Base-by-base conservation (phyloP, 345 rosid genomes). In the Populus deltoides region DNA sequence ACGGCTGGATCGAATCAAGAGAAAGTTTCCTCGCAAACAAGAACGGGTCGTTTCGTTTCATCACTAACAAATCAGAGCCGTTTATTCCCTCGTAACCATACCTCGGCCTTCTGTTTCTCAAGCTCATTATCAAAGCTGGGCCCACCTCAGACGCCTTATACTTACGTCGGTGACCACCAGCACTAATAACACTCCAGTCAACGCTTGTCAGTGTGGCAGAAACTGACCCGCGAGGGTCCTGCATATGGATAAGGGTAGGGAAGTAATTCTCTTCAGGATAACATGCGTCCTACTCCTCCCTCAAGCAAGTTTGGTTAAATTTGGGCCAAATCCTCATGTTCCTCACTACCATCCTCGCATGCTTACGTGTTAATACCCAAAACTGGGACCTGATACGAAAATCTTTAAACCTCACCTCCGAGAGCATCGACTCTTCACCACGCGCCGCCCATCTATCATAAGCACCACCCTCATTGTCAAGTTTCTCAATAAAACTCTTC, bases 361-460 rank as follows among this genome's bases (percentile, higher is more conserved):
- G 98, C 75, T 74, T 79, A 73, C 97, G 90, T 73, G 92, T 86
- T 86, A 91, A 16, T 1, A 75, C 88, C 98, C 98, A 92, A 36
- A 92, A 92, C 90, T 94, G 97, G 53, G 97, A 94, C 84, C 97
- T 97, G 17, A 90, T 90, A 71, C 96, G 79, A 27, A 94, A 94
- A 29, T 91, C 93, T 70, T 87, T 92, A 0, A 92, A 69, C 81
- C 25, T 80, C 87, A 92, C 93, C 61, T 87, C 97, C 78, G 97
- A 93, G 0, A 90, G 78, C 97, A 94, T 94, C 79, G 89, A 89
- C 4, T 83, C 74, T 0, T n/a, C 22, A 1, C 97, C 98, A 79
- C 94, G 93, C 81, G 92, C 96, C 39, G 91, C 91, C 96, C 97
- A 94, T 51, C 98, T 75, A 15, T 79, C 94, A 75, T 45, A 87